Percentiles rank a stretch among this genome's conserved stretches.
These are phyloP conservation scores for Globisporangium heterothallicum DNA, from an alignment of 352 stramenopile genomes.

Conservation along the genomic window DNA sequence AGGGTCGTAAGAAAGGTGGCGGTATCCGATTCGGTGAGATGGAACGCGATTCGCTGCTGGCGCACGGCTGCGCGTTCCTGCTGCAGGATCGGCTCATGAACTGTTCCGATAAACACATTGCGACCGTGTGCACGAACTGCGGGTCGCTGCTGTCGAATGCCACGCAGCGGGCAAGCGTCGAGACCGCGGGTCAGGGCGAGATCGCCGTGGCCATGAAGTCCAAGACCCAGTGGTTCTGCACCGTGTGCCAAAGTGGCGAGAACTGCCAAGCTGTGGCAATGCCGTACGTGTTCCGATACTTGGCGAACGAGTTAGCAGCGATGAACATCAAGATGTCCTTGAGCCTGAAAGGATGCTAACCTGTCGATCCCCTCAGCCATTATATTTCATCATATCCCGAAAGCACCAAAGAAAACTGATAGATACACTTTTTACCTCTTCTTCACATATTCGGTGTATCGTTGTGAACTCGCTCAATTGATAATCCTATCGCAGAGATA, in stretches of 20 bases:
- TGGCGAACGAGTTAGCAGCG: slow-evolving; percentile 98
- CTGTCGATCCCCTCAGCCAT: background rate
- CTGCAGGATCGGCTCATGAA: slow-evolving; percentile 98
- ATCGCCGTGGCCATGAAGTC: slow-evolving; percentile 85
- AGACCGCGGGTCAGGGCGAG: slow-evolving; percentile 77
- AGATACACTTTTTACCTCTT: slow-evolving; percentile 2
- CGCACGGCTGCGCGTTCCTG: slow-evolving; percentile 96
- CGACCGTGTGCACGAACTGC: slow-evolving; percentile 94
- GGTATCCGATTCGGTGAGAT: slow-evolving; percentile 99
- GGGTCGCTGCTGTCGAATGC: slow-evolving; percentile 84
- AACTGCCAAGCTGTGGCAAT: slow-evolving; percentile 92
- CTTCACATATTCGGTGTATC: no score
- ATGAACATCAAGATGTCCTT: slow-evolving; percentile 99
- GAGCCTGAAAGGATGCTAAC: slow-evolving; percentile 65
- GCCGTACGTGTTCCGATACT: slow-evolving; percentile 98
- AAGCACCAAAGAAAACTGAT: background rate
- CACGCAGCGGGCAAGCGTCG: slow-evolving; percentile 79
- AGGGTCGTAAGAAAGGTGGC: slow-evolving; percentile 98
- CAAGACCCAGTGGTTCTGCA: slow-evolving; percentile 84
- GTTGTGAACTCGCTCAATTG: no score
- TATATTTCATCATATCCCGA: slow-evolving; percentile 2
- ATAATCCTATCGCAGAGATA: no score
- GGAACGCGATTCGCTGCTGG: slow-evolving; percentile 98
- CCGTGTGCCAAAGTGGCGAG: slow-evolving; percentile 84
- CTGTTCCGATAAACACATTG: slow-evolving; percentile 98